phyloP scores from a whole-genome alignment of 306 rosid genomes.

The Styphnolobium japonicum region DNA sequence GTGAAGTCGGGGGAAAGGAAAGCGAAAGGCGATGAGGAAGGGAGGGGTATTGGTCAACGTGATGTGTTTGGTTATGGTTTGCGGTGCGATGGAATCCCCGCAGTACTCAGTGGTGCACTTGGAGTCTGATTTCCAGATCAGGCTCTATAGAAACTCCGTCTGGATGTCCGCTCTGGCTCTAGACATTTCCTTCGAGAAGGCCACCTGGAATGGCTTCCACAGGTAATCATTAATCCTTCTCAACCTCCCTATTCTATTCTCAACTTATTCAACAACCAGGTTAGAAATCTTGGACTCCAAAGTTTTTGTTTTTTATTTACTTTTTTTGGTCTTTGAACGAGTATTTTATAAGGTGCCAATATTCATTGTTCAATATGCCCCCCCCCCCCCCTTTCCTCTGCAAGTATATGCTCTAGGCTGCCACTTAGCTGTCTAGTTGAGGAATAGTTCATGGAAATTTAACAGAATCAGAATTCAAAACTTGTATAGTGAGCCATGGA shows the following conservation, averaged over 20 bases:
- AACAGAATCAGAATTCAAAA: neutral
- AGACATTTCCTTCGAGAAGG: slow-evolving; percentile 45
- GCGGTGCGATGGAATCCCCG: slow-evolving; percentile 56
- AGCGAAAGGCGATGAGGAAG: slow-evolving; percentile 24
- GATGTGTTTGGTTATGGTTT: neutral
- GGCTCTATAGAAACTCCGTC: slow-evolving; percentile 46
- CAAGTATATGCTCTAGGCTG: neutral
- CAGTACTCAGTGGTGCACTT: slow-evolving; percentile 50
- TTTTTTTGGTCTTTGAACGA: neutral
- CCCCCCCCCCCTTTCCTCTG: too few relatives aligned
- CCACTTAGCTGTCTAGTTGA: neutral
- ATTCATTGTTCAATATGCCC: neutral
- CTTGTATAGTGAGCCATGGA: too few relatives aligned
- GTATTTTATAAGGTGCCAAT: neutral
- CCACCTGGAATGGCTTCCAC: slow-evolving; percentile 71
- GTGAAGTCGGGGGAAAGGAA: neutral
- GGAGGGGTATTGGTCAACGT: neutral
- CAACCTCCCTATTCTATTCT: too few relatives aligned
- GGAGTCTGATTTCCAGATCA: slow-evolving; percentile 76
- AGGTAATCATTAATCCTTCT: slow-evolving; percentile 32
- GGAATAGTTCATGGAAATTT: neutral
- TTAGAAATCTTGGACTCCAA: too few relatives aligned
- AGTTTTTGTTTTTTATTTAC: too few relatives aligned
- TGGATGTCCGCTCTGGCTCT: slow-evolving; percentile 67
- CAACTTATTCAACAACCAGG: too few relatives aligned